phyloP scores from a whole-genome alignment of 345 rosid species.

The Nasturtium officinale region DNA sequence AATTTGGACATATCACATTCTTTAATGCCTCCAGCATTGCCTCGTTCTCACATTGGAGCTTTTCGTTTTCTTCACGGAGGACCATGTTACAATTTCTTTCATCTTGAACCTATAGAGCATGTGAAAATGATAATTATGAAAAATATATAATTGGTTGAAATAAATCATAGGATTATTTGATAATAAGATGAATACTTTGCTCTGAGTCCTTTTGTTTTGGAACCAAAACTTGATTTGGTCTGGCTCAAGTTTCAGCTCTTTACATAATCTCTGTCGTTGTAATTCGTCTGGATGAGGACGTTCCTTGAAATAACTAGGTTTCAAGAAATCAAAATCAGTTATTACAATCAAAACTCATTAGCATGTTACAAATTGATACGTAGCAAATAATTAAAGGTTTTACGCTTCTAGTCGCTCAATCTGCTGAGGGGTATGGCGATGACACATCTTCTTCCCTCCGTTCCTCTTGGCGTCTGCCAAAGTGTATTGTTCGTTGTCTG shows the following conservation, averaged over 20 bases:
- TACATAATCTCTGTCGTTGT: conserved; percentile 54
- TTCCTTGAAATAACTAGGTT: conserved; percentile 56
- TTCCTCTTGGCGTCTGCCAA: conserved; percentile 29
- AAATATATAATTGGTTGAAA: background rate
- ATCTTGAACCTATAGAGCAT: conserved; percentile 52
- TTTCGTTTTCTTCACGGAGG: conserved; percentile 66
- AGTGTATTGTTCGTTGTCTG: conserved; percentile 48
- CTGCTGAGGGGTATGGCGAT: conserved; percentile 62
- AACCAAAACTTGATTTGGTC: conserved; percentile 84
- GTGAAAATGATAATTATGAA: background rate
- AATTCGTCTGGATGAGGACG: conserved; percentile 69
- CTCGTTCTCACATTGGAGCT: conserved; percentile 52
- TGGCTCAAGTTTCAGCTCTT: conserved; percentile 51
- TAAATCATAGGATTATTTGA: background rate
- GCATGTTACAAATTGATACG: background rate
- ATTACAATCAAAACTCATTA: background rate
- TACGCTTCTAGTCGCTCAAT: conserved; percentile 63
- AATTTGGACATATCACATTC: conserved; percentile 60
- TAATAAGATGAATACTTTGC: conserved; percentile 49
- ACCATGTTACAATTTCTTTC: conserved; percentile 54
- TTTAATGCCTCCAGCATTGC: conserved; percentile 57
- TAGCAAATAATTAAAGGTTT: background rate
- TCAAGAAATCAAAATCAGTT: background rate
- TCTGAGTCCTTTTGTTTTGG: conserved; percentile 77
- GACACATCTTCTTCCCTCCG: conserved; percentile 31